These are phyloP conservation scores for Solanum appendiculatum DNA, from an alignment of 257 asterid species.

Conservation along the genomic window DNA sequence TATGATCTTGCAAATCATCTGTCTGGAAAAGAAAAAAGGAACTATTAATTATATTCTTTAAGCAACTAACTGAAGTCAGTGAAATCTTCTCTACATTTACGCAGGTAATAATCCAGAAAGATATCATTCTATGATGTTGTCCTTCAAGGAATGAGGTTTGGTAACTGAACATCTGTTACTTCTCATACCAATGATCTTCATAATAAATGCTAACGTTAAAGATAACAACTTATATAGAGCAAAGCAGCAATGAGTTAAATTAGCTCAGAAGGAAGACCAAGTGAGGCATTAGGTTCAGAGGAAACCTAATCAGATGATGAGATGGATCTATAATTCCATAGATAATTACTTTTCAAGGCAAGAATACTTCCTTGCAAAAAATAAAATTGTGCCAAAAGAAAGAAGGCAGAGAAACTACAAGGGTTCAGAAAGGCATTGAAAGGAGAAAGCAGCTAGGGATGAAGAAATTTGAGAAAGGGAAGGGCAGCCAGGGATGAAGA, in stretches of 20 bases:
- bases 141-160: background rate
- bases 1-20: slow-evolving; percentile 98
- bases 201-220: background rate
- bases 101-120: background rate
- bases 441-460: background rate
- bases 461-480: background rate
- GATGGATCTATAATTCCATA: background rate
- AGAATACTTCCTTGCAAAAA: background rate
- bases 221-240: background rate
- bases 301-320: background rate
- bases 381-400: background rate
- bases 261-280: background rate
- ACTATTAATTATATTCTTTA: background rate
- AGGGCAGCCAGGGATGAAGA: background rate
- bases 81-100: background rate
- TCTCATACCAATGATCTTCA: background rate
- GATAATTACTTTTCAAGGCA: background rate
- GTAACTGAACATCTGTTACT: background rate
- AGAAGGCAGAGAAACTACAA: background rate
- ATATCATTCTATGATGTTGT: background rate
- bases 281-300: background rate
- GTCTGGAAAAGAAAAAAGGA: slow-evolving; percentile 40
- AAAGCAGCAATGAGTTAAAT: background rate
- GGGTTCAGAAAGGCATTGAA: background rate
- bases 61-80: background rate